Base-by-base conservation (phyloP, 306 rosid genomes). In the apple (Malus domestica) region DNA sequence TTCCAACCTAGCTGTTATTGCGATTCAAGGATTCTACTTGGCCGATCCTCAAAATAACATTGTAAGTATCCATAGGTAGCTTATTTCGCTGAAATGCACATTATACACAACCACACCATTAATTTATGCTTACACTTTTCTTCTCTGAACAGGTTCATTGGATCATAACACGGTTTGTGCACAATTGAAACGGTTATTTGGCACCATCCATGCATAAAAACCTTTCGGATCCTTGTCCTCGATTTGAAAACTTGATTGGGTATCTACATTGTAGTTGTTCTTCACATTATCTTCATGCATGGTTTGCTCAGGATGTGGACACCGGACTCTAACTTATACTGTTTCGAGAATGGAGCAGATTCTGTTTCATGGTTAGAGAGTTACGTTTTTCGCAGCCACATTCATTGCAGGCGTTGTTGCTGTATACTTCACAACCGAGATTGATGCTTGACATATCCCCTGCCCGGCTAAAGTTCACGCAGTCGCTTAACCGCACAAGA, bases 11-110 rank as follows among this genome's bases (percentile, higher is more conserved):
- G 89, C 79, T 29, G 73, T 94, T 29, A 86, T 90, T 46, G 89
- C 84, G 32, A 67, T 87, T 62, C 97, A 92, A 83, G 98, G 98
- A 75, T 89, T 91, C 80, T 91, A 90, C 81, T 90, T 86, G 89
- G 70, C 4, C 6, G 62, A 76, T 65, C 90, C 95, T 51, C 79
- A 88, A 74, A 90, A 87, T 74, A 94, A 94, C 88, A 77, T 94
- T 71, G 98, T 91, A 76, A 84, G 93, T 75, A 15, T 38, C 9
- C 10, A 54, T 40, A 13, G 44, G 2, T 32, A 69, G 67, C 61
- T 69, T 8, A 52, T 38, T 19, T 33, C 30, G 2, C 40, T 18
- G 19, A 15, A 35, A 38, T 11, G 18, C 61, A 52, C 11, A 10
- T 0, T 42, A 22, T 67, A 42, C 65, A 45, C 5, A 10, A 16